phyloP scores from a whole-genome alignment of 306 rosid genomes.

The Medicago ruthenica region DNA sequence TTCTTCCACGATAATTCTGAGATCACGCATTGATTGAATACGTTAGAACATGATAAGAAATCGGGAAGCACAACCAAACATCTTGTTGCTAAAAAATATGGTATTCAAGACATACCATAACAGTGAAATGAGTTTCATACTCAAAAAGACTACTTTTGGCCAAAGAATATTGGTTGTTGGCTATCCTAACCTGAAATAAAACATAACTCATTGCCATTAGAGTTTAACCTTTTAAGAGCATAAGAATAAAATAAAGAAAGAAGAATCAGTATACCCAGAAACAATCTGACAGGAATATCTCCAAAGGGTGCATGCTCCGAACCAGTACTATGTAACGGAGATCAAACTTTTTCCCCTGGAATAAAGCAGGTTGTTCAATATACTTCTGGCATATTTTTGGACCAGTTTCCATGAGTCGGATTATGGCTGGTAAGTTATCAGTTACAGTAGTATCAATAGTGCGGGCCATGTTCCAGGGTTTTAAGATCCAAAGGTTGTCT shows the following conservation, averaged over 20 bases:
- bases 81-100: conserved; percentile 23
- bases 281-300: conserved; percentile 78
- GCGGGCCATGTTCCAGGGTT: conserved; percentile 99
- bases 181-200: conserved; percentile 80
- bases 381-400: conserved; percentile 98
- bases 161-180: conserved; percentile 84
- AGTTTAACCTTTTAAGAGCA: conserved; percentile 34
- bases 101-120: conserved; percentile 72
- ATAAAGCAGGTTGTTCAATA: conserved; percentile 87
- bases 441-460: conserved; percentile 94
- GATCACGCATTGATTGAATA: conserved; percentile 40
- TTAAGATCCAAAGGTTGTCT: conserved; percentile 87
- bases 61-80: conserved; percentile 29
- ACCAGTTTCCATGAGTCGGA: conserved; percentile 96
- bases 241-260: conserved; percentile 14
- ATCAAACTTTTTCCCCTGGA: conserved; percentile 88
- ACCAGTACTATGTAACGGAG: conserved; percentile 84
- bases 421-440: conserved; percentile 75
- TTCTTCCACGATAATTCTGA: conserved; percentile 85
- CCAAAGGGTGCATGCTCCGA: conserved; percentile 82
- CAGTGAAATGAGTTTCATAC: conserved; percentile 98
- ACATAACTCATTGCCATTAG: conserved; percentile 23
- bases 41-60: conserved; percentile 35
- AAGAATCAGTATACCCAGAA: conserved; percentile 80
- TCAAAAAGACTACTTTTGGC: conserved; percentile 81